A percentile compares a stretch with the other conserved stretches of the same genome.
phyloP scores from a whole-genome alignment of 2,329 filamentous ascomycete species.

The Fusarium xylarioides region DNA sequence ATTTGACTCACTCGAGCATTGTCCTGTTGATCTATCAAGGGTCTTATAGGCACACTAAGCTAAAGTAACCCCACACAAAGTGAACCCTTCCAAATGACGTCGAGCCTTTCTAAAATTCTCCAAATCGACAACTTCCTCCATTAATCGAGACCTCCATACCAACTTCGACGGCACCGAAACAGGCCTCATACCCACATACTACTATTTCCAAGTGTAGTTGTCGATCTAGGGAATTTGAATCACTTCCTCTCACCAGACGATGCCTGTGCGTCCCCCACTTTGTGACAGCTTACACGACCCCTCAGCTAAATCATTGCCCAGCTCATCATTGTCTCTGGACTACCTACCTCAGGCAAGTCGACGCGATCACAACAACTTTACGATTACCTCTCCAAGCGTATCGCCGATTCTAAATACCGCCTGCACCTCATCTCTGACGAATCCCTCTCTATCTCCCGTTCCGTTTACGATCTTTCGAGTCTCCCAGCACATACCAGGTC shows the following conservation, averaged over 20 bases:
- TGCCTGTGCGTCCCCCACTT: constrained; percentile 36
- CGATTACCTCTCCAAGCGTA: constrained; percentile 68
- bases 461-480: constrained; percentile 73
- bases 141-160: neutral
- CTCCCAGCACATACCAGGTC: constrained; percentile 70
- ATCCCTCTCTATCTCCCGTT: constrained; percentile 72
- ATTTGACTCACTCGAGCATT: neutral
- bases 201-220: neutral
- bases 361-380: constrained; percentile 73
- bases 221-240: neutral
- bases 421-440: constrained; percentile 80
- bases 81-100: constrained; percentile 23
- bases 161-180: neutral
- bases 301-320: constrained; percentile 44
- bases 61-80: constrained; percentile 9
- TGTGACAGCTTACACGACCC: constrained; percentile 1
- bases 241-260: constrained; percentile 1
- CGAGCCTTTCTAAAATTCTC: constrained; percentile 21
- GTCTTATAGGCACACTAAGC: neutral
- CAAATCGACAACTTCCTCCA: constrained; percentile 10
- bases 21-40: neutral
- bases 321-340: constrained; percentile 74
- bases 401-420: constrained; percentile 63
- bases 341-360: constrained; percentile 75
- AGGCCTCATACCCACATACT: neutral